Base-by-base conservation (phyloP, 2,329 filamentous ascomycete species). In the Colletotrichum lindemuthianum region DNA sequence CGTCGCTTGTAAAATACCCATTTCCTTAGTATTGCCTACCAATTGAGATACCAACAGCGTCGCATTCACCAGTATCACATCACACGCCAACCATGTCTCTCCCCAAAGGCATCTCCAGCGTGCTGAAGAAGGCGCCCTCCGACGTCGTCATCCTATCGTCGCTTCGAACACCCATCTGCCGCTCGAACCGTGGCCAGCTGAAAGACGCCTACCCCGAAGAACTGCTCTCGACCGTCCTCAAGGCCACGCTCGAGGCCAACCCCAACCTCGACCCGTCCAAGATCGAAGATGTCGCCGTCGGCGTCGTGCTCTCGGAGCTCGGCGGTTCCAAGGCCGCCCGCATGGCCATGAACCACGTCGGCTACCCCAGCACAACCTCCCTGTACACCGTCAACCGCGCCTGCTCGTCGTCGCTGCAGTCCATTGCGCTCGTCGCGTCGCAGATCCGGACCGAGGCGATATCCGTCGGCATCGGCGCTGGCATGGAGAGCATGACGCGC, bases 401-500 rank as follows among this genome's bases (percentile, higher is more conserved):
- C 12, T 97, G 94, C 77, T 88, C 89, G 13, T 92, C 88, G 7
- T 90, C 90, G 2, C 83, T 97, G 53, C 90, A 92, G 70, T 89
- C 91, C 33, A 90, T 97, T 54, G 90, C 92, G 1, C 80, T 83
- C 12, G 83, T 97, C 3, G 91, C 92, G 6, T 88, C 90, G 61
- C 84, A 90, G 67, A 96, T 97, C 70, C 85, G 88, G n/a, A 83
- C 86, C 0, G 93, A 91, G 2, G 85, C 87, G 70, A 90, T 95
- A 55, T 86, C 89, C 67, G 82, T 85, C 0, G 94, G 92, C 65
- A 88, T 97, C 67, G 94, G 89, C 9, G 94, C 92, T 2, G 94
- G 94, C 36, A 97, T 96, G 92, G 94, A 97, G 85, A 95, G 91
- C 79, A 97, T 97, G 94, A 97, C 92, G 68, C 82, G 90, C 69